Percentiles rank a stretch among this genome's conserved stretches.
These are phyloP conservation scores for Trichoderma semiorbis DNA, from an alignment of 2,329 filamentous ascomycete species.

Conservation along the genomic window DNA sequence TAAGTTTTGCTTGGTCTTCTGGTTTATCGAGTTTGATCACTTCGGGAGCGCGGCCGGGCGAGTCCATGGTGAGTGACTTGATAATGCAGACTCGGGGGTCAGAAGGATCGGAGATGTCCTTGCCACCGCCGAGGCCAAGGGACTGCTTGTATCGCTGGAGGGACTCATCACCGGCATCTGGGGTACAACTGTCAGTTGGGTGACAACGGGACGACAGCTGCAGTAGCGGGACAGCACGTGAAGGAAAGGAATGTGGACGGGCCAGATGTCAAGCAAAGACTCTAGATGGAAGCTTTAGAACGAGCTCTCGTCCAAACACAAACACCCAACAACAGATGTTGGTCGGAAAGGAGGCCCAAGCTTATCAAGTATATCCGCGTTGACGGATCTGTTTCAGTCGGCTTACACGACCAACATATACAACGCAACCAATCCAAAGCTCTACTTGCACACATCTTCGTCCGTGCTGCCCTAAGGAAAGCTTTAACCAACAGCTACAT, in stretches of 20 bases:
- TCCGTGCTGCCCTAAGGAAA: neutral
- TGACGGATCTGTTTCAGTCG: neutral
- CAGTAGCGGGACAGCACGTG: neutral
- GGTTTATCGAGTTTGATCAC: neutral
- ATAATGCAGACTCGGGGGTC: constrained; percentile 93
- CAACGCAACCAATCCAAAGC: neutral
- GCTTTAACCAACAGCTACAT: constrained; percentile 35
- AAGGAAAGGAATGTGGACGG: neutral
- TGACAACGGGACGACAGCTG: neutral
- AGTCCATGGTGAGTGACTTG: constrained; percentile 82
- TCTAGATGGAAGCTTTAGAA: neutral
- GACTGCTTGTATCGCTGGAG: constrained; percentile 97
- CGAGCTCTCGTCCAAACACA: neutral
- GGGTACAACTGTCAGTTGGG: neutral
- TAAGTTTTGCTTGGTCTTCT: constrained; percentile 67
- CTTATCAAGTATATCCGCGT: neutral
- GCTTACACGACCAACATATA: neutral
- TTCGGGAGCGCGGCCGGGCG: constrained; percentile 60
- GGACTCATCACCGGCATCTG: constrained; percentile 77
- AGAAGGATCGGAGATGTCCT: constrained; percentile 68
- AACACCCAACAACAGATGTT: neutral
- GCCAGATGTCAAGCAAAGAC: neutral
- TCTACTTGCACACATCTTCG: neutral
- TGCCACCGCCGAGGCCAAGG: constrained; percentile 76
- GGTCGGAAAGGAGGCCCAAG: neutral